Conservation (phyloP, 73 alveolate species). For the Durusdinium trenchii region DNA sequence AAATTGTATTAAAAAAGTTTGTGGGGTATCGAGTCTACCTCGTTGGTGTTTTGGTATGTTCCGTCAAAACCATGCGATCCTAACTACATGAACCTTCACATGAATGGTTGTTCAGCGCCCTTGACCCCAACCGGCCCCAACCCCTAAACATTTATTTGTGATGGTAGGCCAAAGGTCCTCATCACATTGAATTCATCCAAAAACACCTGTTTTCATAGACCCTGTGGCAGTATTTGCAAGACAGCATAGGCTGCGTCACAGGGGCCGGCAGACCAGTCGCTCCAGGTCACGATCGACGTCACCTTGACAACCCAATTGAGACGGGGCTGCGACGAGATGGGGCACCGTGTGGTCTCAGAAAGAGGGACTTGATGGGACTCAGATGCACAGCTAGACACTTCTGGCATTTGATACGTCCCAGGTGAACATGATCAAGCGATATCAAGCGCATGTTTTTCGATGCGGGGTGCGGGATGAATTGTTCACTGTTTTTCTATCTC, state of each 20-base stretch:
- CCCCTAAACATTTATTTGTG: background rate
- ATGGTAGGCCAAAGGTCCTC: background rate
- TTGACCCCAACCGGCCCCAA: no score
- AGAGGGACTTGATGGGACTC: background rate
- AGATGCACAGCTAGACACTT: background rate
- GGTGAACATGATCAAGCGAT: no score
- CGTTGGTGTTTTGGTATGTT: no score
- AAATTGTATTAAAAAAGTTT: no score
- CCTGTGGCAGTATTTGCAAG: background rate
- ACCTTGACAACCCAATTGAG: background rate
- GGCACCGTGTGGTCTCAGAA: background rate
- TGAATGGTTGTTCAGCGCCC: no score
- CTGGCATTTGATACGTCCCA: background rate
- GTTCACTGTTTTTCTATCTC: background rate
- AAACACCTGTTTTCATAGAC: background rate
- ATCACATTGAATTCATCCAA: background rate
- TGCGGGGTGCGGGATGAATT: background rate
- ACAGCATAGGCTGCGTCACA: background rate
- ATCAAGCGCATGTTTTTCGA: background rate
- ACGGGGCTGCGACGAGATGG: background rate
- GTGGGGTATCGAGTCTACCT: no score
- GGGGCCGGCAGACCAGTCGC: background rate
- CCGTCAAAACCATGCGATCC: no score
- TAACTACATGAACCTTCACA: no score
- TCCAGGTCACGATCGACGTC: background rate